Evolutionary conservation across 1,284 basidiomycete species (phyloP).

Genomic region (Rhodotorula sp.): DNA sequence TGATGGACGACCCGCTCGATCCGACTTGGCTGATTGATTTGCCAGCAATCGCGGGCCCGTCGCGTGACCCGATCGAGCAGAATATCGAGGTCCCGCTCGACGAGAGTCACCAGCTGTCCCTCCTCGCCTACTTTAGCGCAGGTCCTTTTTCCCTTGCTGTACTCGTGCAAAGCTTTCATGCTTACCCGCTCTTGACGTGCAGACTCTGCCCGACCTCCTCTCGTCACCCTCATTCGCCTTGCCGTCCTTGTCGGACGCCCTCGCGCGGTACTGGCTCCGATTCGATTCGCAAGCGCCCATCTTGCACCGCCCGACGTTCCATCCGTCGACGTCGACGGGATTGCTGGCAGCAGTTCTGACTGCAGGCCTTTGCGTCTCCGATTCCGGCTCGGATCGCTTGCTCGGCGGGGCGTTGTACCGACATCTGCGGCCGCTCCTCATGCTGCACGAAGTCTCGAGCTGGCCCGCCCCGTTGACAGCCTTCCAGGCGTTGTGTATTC

Average conservation of each 20-base stretch:
- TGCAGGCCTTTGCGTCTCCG: not conserved
- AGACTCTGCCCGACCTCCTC: not conserved
- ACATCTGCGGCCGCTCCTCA: not conserved
- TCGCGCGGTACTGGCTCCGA: not conserved
- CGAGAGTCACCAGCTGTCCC: not conserved
- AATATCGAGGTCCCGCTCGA: not conserved
- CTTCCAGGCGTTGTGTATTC: slow-evolving; percentile 2
- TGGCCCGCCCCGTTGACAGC: not conserved
- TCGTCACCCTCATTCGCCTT: not conserved
- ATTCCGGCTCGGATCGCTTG: not conserved
- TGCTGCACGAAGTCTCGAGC: not conserved
- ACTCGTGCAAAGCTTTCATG: not conserved
- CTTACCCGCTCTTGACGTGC: not conserved
- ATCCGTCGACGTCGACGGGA: not conserved
- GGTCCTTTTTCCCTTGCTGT: not conserved
- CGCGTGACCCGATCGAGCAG: not conserved
- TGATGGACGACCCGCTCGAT: not conserved
- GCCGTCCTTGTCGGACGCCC: not conserved
- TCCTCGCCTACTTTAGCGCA: not conserved
- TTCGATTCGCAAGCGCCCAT: not conserved
- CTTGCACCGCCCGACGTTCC: not conserved
- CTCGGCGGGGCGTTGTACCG: not conserved
- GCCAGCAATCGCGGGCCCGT: not conserved
- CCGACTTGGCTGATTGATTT: not conserved
- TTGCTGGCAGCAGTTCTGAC: not conserved